phyloP scores from a whole-genome alignment of 108 stramenopile genomes.

The Pseudonitzschia delicatissima region DNA sequence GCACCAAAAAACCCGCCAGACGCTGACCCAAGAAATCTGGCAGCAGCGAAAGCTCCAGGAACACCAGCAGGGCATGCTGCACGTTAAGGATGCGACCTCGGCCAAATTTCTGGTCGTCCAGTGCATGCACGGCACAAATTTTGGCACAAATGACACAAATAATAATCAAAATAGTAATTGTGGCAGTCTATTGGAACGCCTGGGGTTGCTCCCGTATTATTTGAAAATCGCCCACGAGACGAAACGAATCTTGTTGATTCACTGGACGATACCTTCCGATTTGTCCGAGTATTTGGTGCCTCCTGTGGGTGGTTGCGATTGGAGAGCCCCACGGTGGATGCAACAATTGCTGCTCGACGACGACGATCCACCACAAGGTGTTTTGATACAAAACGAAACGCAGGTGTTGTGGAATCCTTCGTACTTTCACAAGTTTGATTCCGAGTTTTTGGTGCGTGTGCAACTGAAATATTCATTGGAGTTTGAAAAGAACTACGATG shows the following conservation, averaged over 20 bases:
- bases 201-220: conserved; percentile 24
- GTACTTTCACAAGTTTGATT: not conserved
- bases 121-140: too few species aligned
- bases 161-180: conserved; percentile 18
- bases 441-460: not conserved
- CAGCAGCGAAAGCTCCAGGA: not conserved
- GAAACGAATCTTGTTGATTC: conserved; percentile 38
- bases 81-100: too few species aligned
- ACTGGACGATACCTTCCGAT: conserved; percentile 34
- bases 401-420: not conserved
- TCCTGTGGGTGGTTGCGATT: conserved; percentile 42
- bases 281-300: conserved; percentile 42
- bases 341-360: conserved; percentile 4
- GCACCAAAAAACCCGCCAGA: conserved; percentile 23
- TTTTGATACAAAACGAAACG: not conserved
- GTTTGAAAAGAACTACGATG: not conserved
- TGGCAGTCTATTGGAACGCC: conserved; percentile 40
- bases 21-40: conserved; percentile 8
- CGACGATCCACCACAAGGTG: conserved; percentile 1
- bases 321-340: conserved; percentile 38
- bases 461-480: not conserved
- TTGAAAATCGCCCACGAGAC: conserved; percentile 19
- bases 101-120: conserved; percentile 25
- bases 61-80: not conserved
- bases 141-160: too few species aligned